Conservation (phyloP, 2,329 filamentous ascomycete genomes). For the Aureobasidium melanogenum region DNA sequence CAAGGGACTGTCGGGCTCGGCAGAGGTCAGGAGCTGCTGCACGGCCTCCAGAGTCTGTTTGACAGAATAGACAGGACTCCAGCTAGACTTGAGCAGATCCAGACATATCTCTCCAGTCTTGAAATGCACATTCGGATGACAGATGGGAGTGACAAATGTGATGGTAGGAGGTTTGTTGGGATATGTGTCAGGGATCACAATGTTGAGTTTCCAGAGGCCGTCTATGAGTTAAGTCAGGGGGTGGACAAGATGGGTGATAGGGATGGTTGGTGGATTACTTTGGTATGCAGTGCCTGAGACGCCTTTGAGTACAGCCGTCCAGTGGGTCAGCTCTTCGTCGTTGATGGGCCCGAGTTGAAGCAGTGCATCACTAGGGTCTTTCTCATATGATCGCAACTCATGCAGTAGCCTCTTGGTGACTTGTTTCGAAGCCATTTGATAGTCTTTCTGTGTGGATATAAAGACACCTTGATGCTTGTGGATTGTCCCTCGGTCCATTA, state of each 20-base stretch:
- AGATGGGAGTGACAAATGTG: conserved; percentile 71
- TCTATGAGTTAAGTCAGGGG: conserved; percentile 27
- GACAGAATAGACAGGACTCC: conserved; percentile 81
- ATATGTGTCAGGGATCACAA: conserved; percentile 69
- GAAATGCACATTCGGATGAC: conserved; percentile 72
- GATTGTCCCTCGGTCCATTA: background rate
- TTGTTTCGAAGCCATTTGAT: conserved; percentile 8
- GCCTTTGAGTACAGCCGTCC: conserved; percentile 53
- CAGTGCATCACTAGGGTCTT: conserved; percentile 48
- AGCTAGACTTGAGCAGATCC: conserved; percentile 67
- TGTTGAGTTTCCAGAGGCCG: conserved; percentile 75
- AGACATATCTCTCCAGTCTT: conserved; percentile 86
- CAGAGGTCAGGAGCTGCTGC: conserved; percentile 58
- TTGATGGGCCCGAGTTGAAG: conserved; percentile 47
- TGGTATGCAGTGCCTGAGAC: conserved; percentile 51
- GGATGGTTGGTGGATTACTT: conserved; percentile 32
- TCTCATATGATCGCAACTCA: conserved; percentile 51
- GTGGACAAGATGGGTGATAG: background rate
- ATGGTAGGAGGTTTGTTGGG: conserved; percentile 70
- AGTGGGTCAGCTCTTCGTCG: conserved; percentile 50
- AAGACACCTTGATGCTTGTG: background rate
- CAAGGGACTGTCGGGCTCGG: conserved; percentile 65
- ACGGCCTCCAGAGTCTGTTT: conserved; percentile 64
- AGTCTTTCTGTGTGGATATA: background rate
- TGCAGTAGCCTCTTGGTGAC: conserved; percentile 51